Evolutionary conservation across 2,329 filamentous ascomycete genomes (phyloP).

Genomic region (Xylariaceae sp.): DNA sequence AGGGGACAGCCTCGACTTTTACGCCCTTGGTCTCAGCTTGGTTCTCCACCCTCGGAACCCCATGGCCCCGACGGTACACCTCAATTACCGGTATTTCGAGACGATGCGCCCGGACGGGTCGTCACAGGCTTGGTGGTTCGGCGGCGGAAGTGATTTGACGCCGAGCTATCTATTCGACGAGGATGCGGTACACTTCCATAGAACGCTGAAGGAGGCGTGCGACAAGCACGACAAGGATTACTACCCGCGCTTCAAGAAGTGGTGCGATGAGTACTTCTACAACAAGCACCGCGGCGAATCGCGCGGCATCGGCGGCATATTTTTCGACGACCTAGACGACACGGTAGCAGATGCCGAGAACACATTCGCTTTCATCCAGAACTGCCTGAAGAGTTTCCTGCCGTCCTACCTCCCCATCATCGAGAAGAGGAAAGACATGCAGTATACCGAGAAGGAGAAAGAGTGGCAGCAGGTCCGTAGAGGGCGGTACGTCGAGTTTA

Average conservation of each 20-base stretch:
- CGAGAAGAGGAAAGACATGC: constrained; percentile 83
- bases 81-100: constrained; percentile 99
- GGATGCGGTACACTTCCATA: constrained; percentile 95
- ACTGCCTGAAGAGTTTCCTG: constrained; percentile 79
- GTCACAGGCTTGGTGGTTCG: constrained; percentile 94
- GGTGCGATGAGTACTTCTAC: constrained; percentile 97
- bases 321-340: constrained; percentile 95
- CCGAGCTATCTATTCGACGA: constrained; percentile 94
- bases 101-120: constrained; percentile 78
- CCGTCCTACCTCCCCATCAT: constrained; percentile 89
- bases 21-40: constrained; percentile 86
- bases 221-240: constrained; percentile 89
- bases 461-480: constrained; percentile 93
- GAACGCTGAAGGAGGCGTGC: constrained; percentile 84
- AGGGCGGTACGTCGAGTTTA: constrained; percentile 98
- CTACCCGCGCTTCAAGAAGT: constrained; percentile 92
- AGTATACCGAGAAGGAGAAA: constrained; percentile 79
- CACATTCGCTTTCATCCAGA: constrained; percentile 82
- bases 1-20: constrained; percentile 76
- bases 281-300: constrained; percentile 86
- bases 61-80: constrained; percentile 93
- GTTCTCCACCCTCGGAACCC: constrained; percentile 92
- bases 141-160: constrained; percentile 89
- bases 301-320: constrained; percentile 89
- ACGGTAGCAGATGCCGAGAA: constrained; percentile 81